A percentile compares a stretch with the other conserved stretches of the same genome.
These are phyloP conservation scores for Fonsecaea nubica DNA, from an alignment of 2,329 filamentous ascomycete genomes.

Conservation along the genomic window DNA sequence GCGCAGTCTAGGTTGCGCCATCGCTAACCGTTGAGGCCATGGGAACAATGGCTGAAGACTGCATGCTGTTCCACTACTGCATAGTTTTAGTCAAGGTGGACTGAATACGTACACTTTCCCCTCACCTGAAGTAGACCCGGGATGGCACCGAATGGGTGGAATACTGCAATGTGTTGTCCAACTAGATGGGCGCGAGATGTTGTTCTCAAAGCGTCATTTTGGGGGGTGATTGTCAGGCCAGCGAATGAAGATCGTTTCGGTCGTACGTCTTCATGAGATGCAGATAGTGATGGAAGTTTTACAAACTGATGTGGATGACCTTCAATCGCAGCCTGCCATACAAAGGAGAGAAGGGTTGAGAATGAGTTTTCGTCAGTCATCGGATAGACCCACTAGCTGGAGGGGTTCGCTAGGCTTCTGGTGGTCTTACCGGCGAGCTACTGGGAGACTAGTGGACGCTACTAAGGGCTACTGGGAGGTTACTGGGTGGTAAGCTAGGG, in stretches of 20 bases:
- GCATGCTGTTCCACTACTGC: conserved; percentile 8
- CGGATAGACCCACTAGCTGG: conserved; percentile 1
- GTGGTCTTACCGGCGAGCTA: background rate
- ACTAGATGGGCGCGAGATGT: background rate
- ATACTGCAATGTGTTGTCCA: conserved; percentile 16
- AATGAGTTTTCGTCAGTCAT: conserved; percentile 2
- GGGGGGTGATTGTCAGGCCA: background rate
- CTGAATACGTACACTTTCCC: conserved; percentile 9
- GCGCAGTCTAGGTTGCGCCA: background rate
- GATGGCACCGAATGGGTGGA: background rate
- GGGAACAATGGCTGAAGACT: background rate
- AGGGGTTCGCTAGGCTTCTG: background rate
- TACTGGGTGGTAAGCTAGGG: background rate
- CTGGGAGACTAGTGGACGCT: background rate
- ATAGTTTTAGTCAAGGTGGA: conserved; percentile 19
- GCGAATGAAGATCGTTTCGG: background rate
- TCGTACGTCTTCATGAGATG: background rate
- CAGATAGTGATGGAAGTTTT: background rate
- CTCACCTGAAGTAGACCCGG: conserved; percentile 5
- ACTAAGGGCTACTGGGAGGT: background rate
- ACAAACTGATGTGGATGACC: background rate
- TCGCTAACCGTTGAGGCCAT: conserved; percentile 1
- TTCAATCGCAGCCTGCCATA: background rate
- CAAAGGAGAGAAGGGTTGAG: conserved; percentile 1
- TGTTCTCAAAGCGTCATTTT: background rate